Base-by-base conservation (phyloP, 306 rosid genomes). In the Dryas alaskensis region DNA sequence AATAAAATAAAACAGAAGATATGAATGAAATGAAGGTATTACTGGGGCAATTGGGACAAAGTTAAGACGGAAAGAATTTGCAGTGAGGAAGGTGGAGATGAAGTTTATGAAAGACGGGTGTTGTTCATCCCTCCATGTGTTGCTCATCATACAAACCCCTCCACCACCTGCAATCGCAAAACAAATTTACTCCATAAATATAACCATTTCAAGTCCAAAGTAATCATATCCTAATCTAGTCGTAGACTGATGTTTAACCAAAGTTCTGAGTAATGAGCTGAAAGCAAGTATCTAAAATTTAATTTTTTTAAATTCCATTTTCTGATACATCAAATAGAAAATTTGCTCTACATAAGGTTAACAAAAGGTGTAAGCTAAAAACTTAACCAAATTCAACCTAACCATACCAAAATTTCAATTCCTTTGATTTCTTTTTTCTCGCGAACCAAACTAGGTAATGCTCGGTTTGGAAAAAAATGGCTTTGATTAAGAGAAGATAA, bases 131-230 rank as follows among this genome's bases (percentile, higher is more conserved):
- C 80, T 93, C 98, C 98, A 93, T 57, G 76, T 25, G 67, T 61
- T 85, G 78, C 87, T 86, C 98, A 93, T 87, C 94, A 93, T 78
- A 85, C 97, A 93, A 42, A 91, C 89, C 54, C 98, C 97, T 51
- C 81, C 66, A 25, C 85, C 45, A 58, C 86, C 91, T 82, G 80
- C 80, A 73, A 72, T 61, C 42, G 25, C 42, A 57, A 61, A 6
- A 52, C 4, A 25, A 40, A 52, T 43, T 49, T 51, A 17, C 37
- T 40, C 57, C 57, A 47, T 67, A 67, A 11, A 25, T 47, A 4
- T 39, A 25, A 25, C 53, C 44, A 25, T 42, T 60, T 61, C 27
- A 42, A 16, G 10, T 4, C n/a, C 11, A 47, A 49, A 12, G 11
- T 6, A 77, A 9, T 25, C 10, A 16, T 42, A 22, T 45, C 8